These are phyloP conservation scores for Thielaviopsis ethacetica DNA, from an alignment of 2,329 filamentous ascomycete genomes.

Conservation along the genomic window DNA sequence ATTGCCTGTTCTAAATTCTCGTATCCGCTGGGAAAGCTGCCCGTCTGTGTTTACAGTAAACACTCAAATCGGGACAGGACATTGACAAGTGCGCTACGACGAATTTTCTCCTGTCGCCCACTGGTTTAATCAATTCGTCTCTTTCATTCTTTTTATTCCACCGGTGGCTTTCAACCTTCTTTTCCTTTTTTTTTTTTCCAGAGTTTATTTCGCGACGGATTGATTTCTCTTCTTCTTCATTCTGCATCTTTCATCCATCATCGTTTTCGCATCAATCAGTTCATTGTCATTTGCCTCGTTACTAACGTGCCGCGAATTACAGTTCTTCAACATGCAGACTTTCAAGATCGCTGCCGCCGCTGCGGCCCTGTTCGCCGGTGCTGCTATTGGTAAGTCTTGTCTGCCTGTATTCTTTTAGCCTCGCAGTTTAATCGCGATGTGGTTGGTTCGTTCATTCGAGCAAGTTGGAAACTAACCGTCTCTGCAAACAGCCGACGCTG, in stretches of 20 bases:
- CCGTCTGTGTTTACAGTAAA: neutral
- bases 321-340: slow-evolving; percentile 28
- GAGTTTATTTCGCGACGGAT: neutral
- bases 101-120: neutral
- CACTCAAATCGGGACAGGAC: neutral
- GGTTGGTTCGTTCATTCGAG: neutral
- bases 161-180: neutral
- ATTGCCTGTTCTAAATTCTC: neutral
- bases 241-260: neutral
- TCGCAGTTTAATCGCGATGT: no score
- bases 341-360: slow-evolving; percentile 28
- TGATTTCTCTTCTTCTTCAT: neutral
- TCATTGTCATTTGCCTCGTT: neutral
- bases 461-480: neutral
- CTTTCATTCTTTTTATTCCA: neutral
- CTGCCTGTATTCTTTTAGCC: neutral
- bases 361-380: slow-evolving; percentile 24
- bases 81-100: neutral
- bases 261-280: neutral
- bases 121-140: neutral
- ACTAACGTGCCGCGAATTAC: neutral
- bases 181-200: neutral
- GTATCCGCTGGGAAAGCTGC: neutral
- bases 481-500: slow-evolving; percentile 1
- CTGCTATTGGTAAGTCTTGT: slow-evolving; percentile 26